These are phyloP conservation scores for Aspergillus novoparasiticus DNA, from an alignment of 2,329 filamentous ascomycete genomes.

Conservation along the genomic window DNA sequence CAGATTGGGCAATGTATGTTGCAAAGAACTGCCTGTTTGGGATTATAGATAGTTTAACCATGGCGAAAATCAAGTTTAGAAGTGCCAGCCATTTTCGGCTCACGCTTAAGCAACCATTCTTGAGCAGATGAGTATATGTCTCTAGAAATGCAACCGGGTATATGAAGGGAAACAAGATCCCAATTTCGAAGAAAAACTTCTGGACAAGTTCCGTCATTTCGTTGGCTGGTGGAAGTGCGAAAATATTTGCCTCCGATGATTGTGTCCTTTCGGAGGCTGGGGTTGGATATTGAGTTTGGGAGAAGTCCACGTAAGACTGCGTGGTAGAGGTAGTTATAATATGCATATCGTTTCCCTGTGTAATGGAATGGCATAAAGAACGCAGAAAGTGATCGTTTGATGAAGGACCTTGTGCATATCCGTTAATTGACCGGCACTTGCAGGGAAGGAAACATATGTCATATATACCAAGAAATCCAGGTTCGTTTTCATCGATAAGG, in stretches of 20 bases:
- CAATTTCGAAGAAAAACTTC: slow-evolving; percentile 29
- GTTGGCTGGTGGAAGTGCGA: slow-evolving; percentile 15
- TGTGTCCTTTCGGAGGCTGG: background rate
- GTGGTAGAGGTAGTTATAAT: background rate
- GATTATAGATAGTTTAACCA: slow-evolving; percentile 9
- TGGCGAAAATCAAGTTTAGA: slow-evolving; percentile 34
- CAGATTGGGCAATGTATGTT: background rate
- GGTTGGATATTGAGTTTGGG: background rate
- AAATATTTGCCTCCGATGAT: slow-evolving; percentile 22
- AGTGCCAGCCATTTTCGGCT: slow-evolving; percentile 36
- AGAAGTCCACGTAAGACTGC: background rate
- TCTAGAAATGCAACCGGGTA: slow-evolving; percentile 28
- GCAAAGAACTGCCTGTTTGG: background rate
- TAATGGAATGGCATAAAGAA: background rate
- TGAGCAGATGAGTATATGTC: slow-evolving; percentile 26
- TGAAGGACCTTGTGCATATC: background rate
- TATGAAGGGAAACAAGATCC: slow-evolving; percentile 34
- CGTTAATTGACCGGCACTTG: background rate
- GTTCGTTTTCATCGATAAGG: slow-evolving; percentile 42
- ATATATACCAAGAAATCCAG: slow-evolving; percentile 40
- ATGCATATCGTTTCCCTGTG: background rate
- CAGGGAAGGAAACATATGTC: background rate
- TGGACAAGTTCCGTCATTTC: slow-evolving; percentile 23
- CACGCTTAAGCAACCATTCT: slow-evolving; percentile 24
- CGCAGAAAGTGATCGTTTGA: background rate